Conservation (phyloP, 352 stramenopile species). For the Globisporangium recalcitrans region DNA sequence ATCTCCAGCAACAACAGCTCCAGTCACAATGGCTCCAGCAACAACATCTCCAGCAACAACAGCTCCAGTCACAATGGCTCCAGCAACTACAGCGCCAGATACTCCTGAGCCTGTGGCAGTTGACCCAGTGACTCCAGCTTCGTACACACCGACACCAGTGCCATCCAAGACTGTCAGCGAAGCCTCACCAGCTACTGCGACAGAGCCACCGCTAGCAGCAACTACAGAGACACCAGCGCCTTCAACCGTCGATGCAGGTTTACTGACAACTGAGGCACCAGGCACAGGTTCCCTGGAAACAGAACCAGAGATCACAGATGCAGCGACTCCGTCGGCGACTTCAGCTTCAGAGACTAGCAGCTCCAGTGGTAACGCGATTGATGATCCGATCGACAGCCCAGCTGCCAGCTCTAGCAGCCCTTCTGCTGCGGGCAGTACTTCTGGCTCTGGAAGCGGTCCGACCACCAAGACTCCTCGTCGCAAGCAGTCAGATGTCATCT, state of each 20-base stretch:
- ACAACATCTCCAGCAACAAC: neutral
- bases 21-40: too few relatives aligned
- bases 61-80: neutral
- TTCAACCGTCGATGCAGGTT: neutral
- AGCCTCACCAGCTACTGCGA: neutral
- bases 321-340: neutral
- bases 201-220: constrained; percentile 1
- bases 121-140: neutral
- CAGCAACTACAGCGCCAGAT: neutral
- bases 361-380: constrained; percentile 3
- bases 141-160: neutral
- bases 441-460: neutral
- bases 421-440: neutral
- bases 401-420: neutral
- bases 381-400: neutral
- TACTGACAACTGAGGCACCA: constrained; percentile 6
- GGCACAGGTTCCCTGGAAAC: neutral
- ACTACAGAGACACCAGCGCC: neutral
- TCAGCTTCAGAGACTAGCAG: neutral
- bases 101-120: neutral
- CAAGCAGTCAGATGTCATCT: constrained; percentile 3
- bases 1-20: too few relatives aligned
- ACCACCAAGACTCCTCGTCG: neutral
- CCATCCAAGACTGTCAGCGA: neutral
- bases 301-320: constrained; percentile 2